Evolutionary conservation across 2,329 filamentous ascomycete genomes (phyloP).

Genomic region (Orbilia blumenaviensis): DNA sequence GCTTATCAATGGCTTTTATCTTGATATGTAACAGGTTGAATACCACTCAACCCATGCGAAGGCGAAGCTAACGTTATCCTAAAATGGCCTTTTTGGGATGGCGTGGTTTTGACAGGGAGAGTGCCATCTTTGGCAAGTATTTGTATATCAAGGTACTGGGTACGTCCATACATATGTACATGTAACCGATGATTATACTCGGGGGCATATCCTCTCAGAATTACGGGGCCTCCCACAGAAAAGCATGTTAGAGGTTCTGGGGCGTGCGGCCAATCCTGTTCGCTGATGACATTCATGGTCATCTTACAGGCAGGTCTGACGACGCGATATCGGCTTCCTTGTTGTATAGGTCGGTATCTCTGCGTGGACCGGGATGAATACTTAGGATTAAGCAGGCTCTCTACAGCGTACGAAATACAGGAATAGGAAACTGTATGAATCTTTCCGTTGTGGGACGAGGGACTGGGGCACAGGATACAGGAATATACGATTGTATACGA

Average conservation of each 20-base stretch:
- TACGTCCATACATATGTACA: not conserved
- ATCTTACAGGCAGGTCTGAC: not conserved
- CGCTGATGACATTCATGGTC: not conserved
- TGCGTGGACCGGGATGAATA: not conserved
- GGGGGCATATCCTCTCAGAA: too few species aligned
- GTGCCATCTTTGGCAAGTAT: not conserved
- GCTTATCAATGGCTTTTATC: slow-evolving; percentile 37
- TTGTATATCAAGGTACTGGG: slow-evolving; percentile 5
- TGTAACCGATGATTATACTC: not conserved
- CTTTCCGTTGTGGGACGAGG: not conserved
- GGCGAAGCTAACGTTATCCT: slow-evolving; percentile 32
- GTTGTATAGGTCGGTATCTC: not conserved
- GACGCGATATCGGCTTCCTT: not conserved
- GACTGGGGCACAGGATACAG: not conserved
- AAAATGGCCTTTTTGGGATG: slow-evolving; percentile 12
- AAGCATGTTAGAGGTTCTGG: too few species aligned
- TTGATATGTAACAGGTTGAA: slow-evolving; percentile 11
- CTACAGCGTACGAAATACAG: not conserved
- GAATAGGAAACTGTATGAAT: not conserved
- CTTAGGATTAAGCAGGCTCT: not conserved
- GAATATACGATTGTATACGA: slow-evolving; percentile 1
- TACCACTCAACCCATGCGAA: not conserved
- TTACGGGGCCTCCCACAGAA: too few species aligned
- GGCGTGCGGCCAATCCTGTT: too few species aligned
- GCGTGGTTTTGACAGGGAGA: not conserved